A percentile compares a stretch with the other conserved stretches of the same genome.
Evolutionary conservation across 345 rosid genomes (phyloP).

Genomic region (Populus deltoides): DNA sequence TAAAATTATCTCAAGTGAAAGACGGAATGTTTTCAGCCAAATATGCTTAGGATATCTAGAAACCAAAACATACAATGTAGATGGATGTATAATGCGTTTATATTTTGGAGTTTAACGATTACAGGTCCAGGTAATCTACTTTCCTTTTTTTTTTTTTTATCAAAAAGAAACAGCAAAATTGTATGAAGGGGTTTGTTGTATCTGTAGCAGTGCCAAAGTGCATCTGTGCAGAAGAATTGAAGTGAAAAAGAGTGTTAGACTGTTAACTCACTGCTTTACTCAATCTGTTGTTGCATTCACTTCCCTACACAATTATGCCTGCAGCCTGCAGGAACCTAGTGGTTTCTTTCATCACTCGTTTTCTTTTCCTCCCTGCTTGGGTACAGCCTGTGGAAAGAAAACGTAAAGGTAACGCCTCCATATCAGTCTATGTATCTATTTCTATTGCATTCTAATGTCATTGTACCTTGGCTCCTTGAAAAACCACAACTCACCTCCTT

Average conservation of each 20-base stretch:
- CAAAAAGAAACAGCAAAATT: no score
- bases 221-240: neutral
- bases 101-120: no score
- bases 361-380: conserved; percentile 1
- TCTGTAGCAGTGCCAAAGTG: neutral
- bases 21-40: no score
- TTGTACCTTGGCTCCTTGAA: conserved; percentile 18
- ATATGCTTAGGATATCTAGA: no score
- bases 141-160: no score
- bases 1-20: no score
- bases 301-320: conserved; percentile 46
- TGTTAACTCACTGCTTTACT: conserved; percentile 26
- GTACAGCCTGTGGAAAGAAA: conserved; percentile 28
- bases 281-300: conserved; percentile 34
- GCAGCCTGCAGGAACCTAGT: conserved; percentile 33
- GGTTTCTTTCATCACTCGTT: conserved; percentile 40
- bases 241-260: neutral
- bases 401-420: conserved; percentile 77
- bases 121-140: no score
- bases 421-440: conserved; percentile 26
- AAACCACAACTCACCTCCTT: neutral
- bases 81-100: no score
- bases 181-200: neutral
- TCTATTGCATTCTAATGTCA: conserved; percentile 34
- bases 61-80: no score